phyloP scores from a whole-genome alignment of 768 basidiomycete species.

The Galerina marginata region DNA sequence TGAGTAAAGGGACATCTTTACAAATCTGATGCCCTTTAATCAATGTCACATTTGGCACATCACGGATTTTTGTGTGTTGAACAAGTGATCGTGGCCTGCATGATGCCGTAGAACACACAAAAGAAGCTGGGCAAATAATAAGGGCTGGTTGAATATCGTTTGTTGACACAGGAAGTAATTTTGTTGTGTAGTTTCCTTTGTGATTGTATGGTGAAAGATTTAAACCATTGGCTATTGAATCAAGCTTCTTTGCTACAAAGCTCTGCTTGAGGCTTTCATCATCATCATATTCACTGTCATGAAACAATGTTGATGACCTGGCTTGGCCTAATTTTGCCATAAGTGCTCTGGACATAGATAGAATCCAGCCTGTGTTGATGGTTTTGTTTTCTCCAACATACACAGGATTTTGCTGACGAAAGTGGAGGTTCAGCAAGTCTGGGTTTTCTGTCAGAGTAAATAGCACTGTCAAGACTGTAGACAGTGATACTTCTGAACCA shows the following conservation, averaged over 20 bases:
- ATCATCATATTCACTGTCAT: neutral
- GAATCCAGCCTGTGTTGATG: neutral
- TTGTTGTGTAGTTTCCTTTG: neutral
- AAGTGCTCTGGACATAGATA: neutral
- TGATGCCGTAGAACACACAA: neutral
- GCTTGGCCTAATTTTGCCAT: neutral
- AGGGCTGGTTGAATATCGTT: neutral
- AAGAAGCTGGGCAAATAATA: neutral
- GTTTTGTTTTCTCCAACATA: neutral
- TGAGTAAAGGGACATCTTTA: too few species aligned
- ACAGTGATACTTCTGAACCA: conserved; percentile 16
- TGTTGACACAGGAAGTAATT: neutral
- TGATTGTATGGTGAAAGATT: neutral
- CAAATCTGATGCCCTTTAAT: too few species aligned
- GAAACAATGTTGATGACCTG: neutral
- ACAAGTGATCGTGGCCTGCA: neutral
- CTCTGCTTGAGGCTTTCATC: neutral
- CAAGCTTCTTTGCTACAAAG: neutral
- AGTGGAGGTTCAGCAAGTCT: conserved; percentile 23
- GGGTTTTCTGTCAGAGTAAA: conserved; percentile 24
- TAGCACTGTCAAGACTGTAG: conserved; percentile 20
- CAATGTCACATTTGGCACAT: conserved; percentile 6
- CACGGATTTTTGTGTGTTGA: neutral
- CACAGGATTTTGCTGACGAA: conserved; percentile 10
- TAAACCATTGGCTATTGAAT: neutral